Percentiles rank a stretch among this genome's conserved stretches.
Conservation (phyloP, 371 early-diverging fungal genomes). For the Rhizopus stolonifer region DNA sequence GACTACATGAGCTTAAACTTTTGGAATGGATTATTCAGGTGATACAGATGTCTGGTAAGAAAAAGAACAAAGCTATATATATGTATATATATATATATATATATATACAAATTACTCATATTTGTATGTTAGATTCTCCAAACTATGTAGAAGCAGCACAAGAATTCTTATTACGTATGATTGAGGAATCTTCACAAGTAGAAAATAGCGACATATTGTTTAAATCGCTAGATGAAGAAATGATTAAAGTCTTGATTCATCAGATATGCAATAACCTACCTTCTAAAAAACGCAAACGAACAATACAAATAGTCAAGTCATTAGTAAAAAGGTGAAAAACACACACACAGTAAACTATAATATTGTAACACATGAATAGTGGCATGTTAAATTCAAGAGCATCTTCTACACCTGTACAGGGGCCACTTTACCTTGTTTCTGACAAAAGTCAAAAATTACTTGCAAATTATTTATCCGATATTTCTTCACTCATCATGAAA, state of each 20-base stretch:
- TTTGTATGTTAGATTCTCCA: slow-evolving; percentile 9
- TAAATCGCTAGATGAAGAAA: slow-evolving; percentile 15
- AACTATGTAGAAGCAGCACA: slow-evolving; percentile 27
- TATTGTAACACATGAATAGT: slow-evolving; percentile 13
- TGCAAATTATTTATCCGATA: slow-evolving; percentile 22
- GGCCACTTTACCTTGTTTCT: slow-evolving; percentile 38
- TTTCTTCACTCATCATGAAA: slow-evolving; percentile 28
- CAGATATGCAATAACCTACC: slow-evolving; percentile 20
- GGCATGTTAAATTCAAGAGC: slow-evolving; percentile 34
- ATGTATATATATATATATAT: no score
- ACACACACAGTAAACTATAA: slow-evolving; percentile 1
- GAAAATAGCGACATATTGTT: slow-evolving; percentile 35
- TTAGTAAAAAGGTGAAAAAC: slow-evolving; percentile 41
- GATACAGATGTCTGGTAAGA: slow-evolving; percentile 29
- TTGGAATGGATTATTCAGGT: slow-evolving; percentile 34
- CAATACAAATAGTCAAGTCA: slow-evolving; percentile 24
- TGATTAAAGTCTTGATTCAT: slow-evolving; percentile 26
- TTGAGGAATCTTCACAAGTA: slow-evolving; percentile 43
- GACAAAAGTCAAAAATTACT: slow-evolving; percentile 28
- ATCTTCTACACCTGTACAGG: slow-evolving; percentile 36
- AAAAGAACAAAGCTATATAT: no score
- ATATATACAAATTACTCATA: no score
- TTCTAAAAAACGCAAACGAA: slow-evolving; percentile 21
- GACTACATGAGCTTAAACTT: slow-evolving; percentile 26
- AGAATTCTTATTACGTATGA: slow-evolving; percentile 38